phyloP scores from a whole-genome alignment of 2,329 filamentous ascomycete genomes.

The Orbilia ellipsospora region DNA sequence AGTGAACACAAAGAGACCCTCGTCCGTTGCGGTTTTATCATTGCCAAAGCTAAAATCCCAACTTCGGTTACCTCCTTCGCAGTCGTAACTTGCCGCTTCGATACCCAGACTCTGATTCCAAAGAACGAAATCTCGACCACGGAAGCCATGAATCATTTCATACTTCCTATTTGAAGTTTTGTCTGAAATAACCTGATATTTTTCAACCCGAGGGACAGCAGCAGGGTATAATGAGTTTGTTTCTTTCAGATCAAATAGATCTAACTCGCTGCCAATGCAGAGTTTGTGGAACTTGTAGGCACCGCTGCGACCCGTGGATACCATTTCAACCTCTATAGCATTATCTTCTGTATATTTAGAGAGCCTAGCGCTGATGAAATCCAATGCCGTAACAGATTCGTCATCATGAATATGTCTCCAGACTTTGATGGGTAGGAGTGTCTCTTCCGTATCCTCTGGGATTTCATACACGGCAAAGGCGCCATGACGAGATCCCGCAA shows the following conservation, averaged over 20 bases:
- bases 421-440: conserved; percentile 17
- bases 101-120: conserved; percentile 80
- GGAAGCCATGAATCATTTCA: conserved; percentile 82
- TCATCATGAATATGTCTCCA: conserved; percentile 55
- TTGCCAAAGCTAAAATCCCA: conserved; percentile 70
- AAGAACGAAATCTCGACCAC: conserved; percentile 79
- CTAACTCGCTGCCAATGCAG: background rate
- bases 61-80: conserved; percentile 83
- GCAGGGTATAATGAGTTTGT: conserved; percentile 28
- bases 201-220: conserved; percentile 40
- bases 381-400: conserved; percentile 57
- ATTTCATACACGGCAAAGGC: conserved; percentile 42
- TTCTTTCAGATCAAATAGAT: conserved; percentile 10
- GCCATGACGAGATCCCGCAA: conserved; percentile 46
- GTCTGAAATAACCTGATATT: conserved; percentile 17
- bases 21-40: conserved; percentile 59
- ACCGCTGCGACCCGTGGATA: conserved; percentile 56
- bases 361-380: background rate
- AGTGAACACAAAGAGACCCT: conserved; percentile 77
- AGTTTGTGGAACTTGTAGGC: conserved; percentile 47
- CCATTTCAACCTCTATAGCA: conserved; percentile 17
- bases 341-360: background rate
- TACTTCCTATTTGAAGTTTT: conserved; percentile 29
- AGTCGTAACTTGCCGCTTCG: conserved; percentile 78
- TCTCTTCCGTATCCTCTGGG: background rate